Conservation (phyloP, 176 grass and related monocot genomes). For the Cenchrus purpureus region DNA sequence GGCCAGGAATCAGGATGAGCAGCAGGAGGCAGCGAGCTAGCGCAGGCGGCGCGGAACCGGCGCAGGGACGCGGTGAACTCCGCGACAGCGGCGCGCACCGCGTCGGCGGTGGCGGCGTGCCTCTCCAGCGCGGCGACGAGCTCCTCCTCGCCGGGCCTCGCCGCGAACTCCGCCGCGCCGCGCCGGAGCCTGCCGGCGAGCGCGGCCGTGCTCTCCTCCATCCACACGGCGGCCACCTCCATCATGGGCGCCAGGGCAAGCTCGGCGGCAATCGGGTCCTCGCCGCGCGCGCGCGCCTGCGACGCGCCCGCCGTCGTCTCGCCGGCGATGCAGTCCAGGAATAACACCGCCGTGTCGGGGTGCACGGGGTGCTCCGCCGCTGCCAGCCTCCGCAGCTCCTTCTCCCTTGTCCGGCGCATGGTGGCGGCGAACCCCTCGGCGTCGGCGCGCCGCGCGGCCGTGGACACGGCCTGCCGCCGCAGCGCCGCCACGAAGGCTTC, state of each 20-base stretch:
- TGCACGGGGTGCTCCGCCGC: not conserved
- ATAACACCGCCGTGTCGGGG: not conserved
- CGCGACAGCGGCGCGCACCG: not conserved
- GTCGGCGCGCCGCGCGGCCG: too few species aligned
- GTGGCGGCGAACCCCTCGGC: too few species aligned
- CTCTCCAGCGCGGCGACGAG: not conserved
- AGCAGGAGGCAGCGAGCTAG: too few species aligned
- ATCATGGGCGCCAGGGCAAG: too few species aligned
- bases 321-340: too few species aligned
- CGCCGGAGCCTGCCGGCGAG: not conserved
- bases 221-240: too few species aligned
- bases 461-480: not conserved
- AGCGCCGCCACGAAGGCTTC: not conserved
- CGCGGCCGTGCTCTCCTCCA: not conserved
- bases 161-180: not conserved
- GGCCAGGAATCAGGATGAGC: too few species aligned
- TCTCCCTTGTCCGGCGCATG: too few species aligned
- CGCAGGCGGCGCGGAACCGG: not conserved
- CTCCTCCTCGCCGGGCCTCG: not conserved
- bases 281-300: too few species aligned
- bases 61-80: not conserved
- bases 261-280: too few species aligned
- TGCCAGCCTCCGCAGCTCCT: not conserved
- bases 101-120: not conserved
- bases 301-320: too few species aligned